Conservation (phyloP, 2,329 filamentous ascomycete species). For the Sarocladium kiliense region DNA sequence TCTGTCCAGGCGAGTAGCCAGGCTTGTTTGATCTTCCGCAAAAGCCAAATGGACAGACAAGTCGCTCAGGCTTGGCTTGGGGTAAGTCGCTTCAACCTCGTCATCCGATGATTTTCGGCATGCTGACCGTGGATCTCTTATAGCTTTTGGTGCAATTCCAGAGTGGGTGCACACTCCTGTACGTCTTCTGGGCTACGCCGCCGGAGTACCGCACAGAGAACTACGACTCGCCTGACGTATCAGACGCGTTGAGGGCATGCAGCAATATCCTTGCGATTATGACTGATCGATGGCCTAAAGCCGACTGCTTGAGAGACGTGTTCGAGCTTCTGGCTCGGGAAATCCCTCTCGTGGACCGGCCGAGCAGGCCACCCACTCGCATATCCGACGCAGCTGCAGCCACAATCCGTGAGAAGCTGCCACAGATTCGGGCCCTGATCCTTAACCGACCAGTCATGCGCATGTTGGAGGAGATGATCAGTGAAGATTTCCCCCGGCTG, state of each 20-base stretch:
- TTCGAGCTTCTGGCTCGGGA: slow-evolving; percentile 27
- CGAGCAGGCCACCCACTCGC: slow-evolving; percentile 11
- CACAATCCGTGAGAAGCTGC: slow-evolving; percentile 13
- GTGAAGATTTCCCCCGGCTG: slow-evolving; percentile 12
- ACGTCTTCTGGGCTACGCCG: slow-evolving; percentile 30
- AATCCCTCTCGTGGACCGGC: slow-evolving; percentile 13
- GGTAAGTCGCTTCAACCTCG: slow-evolving; percentile 9
- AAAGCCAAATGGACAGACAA: slow-evolving; percentile 21
- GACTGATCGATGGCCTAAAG: slow-evolving; percentile 29
- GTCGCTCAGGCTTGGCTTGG: slow-evolving; percentile 22
- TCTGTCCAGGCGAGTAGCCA: slow-evolving; percentile 22
- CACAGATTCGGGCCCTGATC: slow-evolving; percentile 11
- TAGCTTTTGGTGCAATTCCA: slow-evolving; percentile 25
- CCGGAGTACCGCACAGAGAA: slow-evolving; percentile 21
- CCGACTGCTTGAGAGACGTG: slow-evolving; percentile 26
- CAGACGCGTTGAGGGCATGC: slow-evolving; percentile 29
- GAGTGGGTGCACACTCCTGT: slow-evolving; percentile 28
- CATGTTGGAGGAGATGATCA: slow-evolving; percentile 14
- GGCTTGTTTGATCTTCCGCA: slow-evolving; percentile 22
- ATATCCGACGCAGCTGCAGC: slow-evolving; percentile 8
- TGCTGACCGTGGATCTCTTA: too few relatives aligned
- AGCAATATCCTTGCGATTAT: slow-evolving; percentile 29
- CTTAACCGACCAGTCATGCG: slow-evolving; percentile 11
- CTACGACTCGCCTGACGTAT: slow-evolving; percentile 22
- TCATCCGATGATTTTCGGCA: neutral